phyloP scores from a whole-genome alignment of 78 protist species.

The Anaeramoeba ignava region DNA sequence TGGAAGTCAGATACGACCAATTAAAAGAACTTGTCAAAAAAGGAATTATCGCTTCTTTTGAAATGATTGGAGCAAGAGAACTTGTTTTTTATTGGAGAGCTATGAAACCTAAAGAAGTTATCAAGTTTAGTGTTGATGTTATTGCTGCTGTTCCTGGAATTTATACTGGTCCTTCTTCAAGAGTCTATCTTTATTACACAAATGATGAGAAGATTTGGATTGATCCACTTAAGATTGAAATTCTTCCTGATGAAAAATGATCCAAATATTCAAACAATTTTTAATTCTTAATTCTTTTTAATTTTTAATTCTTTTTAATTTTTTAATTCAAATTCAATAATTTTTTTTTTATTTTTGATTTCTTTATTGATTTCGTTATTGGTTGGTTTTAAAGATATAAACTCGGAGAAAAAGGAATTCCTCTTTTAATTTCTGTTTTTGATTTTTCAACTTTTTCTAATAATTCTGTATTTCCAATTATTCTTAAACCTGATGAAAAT shows the following conservation, averaged over 20 bases:
- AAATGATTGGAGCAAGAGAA: slow-evolving; percentile 9
- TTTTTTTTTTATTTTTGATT: no score
- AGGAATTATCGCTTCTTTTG: background rate
- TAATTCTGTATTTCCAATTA: slow-evolving; percentile 15
- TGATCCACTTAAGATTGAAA: background rate
- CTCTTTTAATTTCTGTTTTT: slow-evolving; percentile 49
- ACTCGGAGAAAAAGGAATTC: slow-evolving; percentile 85
- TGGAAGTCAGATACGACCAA: slow-evolving; percentile 9
- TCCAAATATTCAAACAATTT: no score
- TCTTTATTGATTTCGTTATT: no score
- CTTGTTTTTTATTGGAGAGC: slow-evolving; percentile 27
- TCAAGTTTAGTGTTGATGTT: slow-evolving; percentile 8
- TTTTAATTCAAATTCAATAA: no score
- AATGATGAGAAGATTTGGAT: slow-evolving; percentile 6
- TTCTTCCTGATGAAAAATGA: background rate
- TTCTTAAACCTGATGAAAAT: slow-evolving; percentile 61
- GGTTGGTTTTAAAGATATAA: slow-evolving; percentile 55
- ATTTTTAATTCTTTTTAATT: no score
- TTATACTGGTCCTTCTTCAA: background rate
- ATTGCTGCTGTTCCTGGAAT: slow-evolving; percentile 7
- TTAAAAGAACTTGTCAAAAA: slow-evolving; percentile 2
- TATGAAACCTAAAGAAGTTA: background rate
- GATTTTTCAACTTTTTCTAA: slow-evolving; percentile 12
- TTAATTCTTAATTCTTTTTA: no score
- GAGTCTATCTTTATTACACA: slow-evolving; percentile 16